Conservation (phyloP, 2,329 filamentous ascomycete species). For the Colletotrichum sp. region DNA sequence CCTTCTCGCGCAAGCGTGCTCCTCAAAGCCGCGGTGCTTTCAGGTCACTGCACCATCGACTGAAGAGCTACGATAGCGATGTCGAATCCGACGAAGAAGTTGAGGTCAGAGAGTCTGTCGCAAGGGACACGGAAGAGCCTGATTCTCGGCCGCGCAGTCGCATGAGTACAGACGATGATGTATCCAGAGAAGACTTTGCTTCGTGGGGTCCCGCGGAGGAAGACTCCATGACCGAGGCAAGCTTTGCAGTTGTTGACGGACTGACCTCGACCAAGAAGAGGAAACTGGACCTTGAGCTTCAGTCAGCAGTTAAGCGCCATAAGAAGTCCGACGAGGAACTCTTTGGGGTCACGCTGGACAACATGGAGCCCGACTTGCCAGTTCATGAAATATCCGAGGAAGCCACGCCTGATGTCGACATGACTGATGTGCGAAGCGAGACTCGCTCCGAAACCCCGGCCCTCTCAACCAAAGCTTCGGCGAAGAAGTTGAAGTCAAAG, state of each 20-base stretch:
- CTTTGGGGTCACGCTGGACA: conserved; percentile 67
- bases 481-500: conserved; percentile 68
- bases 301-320: conserved; percentile 76
- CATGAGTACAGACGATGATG: conserved; percentile 59
- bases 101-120: conserved; percentile 63
- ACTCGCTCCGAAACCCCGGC: conserved; percentile 53
- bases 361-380: conserved; percentile 55
- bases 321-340: conserved; percentile 83
- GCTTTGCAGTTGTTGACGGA: conserved; percentile 68
- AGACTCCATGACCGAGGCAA: conserved; percentile 75
- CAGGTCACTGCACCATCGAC: conserved; percentile 81
- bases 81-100: conserved; percentile 90
- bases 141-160: conserved; percentile 84
- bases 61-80: conserved; percentile 76
- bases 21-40: conserved; percentile 64
- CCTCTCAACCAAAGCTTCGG: conserved; percentile 53
- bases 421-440: conserved; percentile 47
- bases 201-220: conserved; percentile 60
- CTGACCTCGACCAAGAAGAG: conserved; percentile 66
- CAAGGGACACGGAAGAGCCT: conserved; percentile 82
- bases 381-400: conserved; percentile 55
- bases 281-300: conserved; percentile 74
- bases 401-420: conserved; percentile 51
- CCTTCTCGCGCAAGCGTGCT: conserved; percentile 69
- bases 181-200: conserved; percentile 53